Evolutionary conservation across 2,329 filamentous ascomycete genomes (phyloP).

Genomic region (Penicillium sp.): DNA sequence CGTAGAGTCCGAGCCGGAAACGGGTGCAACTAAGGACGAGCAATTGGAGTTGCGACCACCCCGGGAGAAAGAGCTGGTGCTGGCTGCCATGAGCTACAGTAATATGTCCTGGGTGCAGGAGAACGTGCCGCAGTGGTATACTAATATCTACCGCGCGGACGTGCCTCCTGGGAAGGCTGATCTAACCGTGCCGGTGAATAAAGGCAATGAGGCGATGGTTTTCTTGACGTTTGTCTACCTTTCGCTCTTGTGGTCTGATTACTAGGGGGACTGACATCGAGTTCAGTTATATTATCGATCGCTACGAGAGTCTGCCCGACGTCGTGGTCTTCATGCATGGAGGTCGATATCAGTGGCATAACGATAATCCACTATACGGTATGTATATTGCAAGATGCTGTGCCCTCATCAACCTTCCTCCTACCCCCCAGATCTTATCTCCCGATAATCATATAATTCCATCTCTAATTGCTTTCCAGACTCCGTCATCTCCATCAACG

Average conservation of each 20-base stretch:
- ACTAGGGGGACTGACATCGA: neutral
- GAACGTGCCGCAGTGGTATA: slow-evolving; percentile 18
- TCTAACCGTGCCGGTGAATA: slow-evolving; percentile 50
- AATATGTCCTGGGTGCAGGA: slow-evolving; percentile 29
- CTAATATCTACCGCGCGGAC: slow-evolving; percentile 47
- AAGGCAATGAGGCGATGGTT: slow-evolving; percentile 53
- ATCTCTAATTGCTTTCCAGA: slow-evolving; percentile 8
- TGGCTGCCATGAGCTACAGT: slow-evolving; percentile 23
- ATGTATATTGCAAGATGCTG: neutral
- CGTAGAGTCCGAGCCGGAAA: neutral
- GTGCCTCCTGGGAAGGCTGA: slow-evolving; percentile 32
- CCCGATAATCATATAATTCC: neutral
- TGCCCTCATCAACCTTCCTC: too few species aligned
- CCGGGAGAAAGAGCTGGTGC: slow-evolving; percentile 21
- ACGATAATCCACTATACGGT: slow-evolving; percentile 32
- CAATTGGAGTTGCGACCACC: neutral
- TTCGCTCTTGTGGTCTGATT: neutral
- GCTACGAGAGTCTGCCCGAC: slow-evolving; percentile 43
- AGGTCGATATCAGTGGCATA: slow-evolving; percentile 48
- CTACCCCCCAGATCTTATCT: neutral
- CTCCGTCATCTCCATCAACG: slow-evolving; percentile 29
- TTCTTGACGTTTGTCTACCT: slow-evolving; percentile 47
- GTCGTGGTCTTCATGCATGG: slow-evolving; percentile 47
- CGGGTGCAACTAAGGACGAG: neutral
- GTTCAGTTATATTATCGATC: slow-evolving; percentile 26